Percentiles rank a stretch among this genome's conserved stretches.
Conservation (phyloP, 1,284 basidiomycete species). For the Hemileccinum hortonii region DNA sequence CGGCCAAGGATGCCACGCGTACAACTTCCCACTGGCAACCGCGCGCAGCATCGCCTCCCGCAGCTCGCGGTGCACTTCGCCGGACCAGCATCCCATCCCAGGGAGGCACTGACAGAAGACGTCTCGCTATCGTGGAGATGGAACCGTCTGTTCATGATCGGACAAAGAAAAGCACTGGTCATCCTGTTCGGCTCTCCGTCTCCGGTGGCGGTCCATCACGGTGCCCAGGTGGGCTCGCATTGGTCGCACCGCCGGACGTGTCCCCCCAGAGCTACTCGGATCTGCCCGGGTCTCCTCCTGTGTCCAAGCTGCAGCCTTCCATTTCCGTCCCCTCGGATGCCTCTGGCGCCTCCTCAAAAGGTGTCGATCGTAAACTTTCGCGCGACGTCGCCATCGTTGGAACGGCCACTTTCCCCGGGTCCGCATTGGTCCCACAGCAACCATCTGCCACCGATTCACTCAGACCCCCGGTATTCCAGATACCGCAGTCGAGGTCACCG, state of each 20-base stretch:
- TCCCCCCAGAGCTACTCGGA: conserved; percentile 52
- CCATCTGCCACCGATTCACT: conserved; percentile 25
- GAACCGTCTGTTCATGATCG: conserved; percentile 29
- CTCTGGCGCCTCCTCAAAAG: conserved; percentile 13
- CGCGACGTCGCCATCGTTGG: conserved; percentile 62
- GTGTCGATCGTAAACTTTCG: conserved; percentile 38
- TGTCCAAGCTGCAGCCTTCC: conserved; percentile 21
- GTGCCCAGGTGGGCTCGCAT: conserved; percentile 51
- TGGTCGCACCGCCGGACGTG: conserved; percentile 68
- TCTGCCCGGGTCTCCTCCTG: conserved; percentile 49
- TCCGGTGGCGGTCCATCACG: conserved; percentile 29
- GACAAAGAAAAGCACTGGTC: conserved; percentile 30
- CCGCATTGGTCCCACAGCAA: conserved; percentile 30
- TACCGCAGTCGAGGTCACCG: conserved; percentile 49
- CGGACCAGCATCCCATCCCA: conserved; percentile 54
- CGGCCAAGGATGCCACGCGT: conserved; percentile 33
- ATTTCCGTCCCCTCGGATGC: conserved; percentile 42
- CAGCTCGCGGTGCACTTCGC: conserved; percentile 27
- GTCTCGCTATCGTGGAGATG: conserved; percentile 65
- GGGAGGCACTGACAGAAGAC: conserved; percentile 60
- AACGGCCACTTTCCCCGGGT: conserved; percentile 32
- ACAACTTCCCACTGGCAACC: conserved; percentile 13
- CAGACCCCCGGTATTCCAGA: conserved; percentile 51
- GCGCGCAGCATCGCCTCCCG: conserved; percentile 32
- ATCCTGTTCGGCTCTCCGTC: conserved; percentile 24